Conservation (phyloP, 202 grass and related monocot species). For the Zoysia matrella region DNA sequence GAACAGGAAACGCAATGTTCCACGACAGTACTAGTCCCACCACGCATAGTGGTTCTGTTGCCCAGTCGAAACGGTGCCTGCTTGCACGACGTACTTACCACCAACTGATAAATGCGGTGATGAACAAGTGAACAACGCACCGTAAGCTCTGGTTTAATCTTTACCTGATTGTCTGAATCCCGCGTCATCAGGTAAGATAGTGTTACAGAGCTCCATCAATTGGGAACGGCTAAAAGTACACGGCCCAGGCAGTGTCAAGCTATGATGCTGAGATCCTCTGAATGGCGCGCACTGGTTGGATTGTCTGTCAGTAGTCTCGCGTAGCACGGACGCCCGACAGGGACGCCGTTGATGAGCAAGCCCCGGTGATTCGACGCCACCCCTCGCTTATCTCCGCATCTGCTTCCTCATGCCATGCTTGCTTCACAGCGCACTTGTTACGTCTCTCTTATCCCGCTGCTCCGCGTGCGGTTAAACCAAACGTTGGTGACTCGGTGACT, state of each 20-base stretch:
- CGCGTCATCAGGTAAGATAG: background rate
- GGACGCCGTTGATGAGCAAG: conserved; percentile 38
- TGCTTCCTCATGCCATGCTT: no score
- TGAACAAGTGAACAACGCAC: background rate
- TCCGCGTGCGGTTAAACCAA: conserved; percentile 20
- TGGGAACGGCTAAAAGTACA: background rate
- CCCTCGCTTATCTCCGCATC: conserved; percentile 10
- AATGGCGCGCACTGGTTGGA: background rate
- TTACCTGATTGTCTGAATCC: background rate
- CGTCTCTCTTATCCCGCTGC: conserved; percentile 26
- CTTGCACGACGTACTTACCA: background rate
- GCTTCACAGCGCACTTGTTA: background rate
- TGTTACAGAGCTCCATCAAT: background rate
- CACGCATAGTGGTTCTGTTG: background rate
- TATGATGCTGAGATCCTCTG: background rate
- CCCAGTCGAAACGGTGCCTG: background rate
- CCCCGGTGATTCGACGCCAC: conserved; percentile 24
- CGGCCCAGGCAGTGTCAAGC: background rate
- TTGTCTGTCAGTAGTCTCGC: background rate
- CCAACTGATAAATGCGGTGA: background rate
- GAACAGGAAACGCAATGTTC: conserved; percentile 7
- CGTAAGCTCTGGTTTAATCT: background rate
- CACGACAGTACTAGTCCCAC: background rate
- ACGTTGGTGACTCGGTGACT: background rate
- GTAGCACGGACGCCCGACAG: conserved; percentile 2